Base-by-base conservation (phyloP, 129 eudicot genomes). In the Cynara cardunculus region DNA sequence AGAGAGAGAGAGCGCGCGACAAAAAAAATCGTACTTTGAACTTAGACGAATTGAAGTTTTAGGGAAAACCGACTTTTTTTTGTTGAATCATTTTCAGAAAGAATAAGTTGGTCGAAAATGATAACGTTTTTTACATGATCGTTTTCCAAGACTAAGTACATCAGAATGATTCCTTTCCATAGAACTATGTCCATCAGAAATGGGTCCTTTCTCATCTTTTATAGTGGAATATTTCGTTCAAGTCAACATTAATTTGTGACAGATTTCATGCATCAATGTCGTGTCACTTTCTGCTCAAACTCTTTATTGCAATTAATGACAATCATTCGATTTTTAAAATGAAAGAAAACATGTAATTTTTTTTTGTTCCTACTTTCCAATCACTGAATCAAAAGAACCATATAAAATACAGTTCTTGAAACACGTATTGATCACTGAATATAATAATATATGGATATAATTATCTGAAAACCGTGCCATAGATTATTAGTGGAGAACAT, bases 181-280 rank as follows among this genome's bases (percentile, higher is more conserved):
- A 13, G 32, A 62, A 80, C 25, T 72, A 73, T 24, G 39, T 80
- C 84, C 84, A 73, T 73, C 14, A 73, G 46, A 80, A 25, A 25
- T 68, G 70, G 76, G 69, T 44, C 79, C 80, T 4, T 67, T 74
- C 30, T 74, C 71, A 75, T 31, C 72, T 68, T 46, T 73, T 37
- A 59, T 37, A 74, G 85, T 82, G 80, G 85, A 81, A 81, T 81
- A 68, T 53, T 49, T 74, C 18, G 31, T 74, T 67, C 53, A 81
- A 65, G 84, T 81, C 84, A 81, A 81, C 80, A 81, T 81, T 66
- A 74, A 9, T 67, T 81, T n/a, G 61, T 46, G 70, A 81, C 21
- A 66, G 80, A 21, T 75, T 37, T 30, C 75, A 44, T 81, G 27
- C 44, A 82, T 75, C 44, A 27, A 31, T 18, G 71, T 81, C 80